Conservation (phyloP, 2,329 filamentous ascomycete species). For the Falciphora oryzae region DNA sequence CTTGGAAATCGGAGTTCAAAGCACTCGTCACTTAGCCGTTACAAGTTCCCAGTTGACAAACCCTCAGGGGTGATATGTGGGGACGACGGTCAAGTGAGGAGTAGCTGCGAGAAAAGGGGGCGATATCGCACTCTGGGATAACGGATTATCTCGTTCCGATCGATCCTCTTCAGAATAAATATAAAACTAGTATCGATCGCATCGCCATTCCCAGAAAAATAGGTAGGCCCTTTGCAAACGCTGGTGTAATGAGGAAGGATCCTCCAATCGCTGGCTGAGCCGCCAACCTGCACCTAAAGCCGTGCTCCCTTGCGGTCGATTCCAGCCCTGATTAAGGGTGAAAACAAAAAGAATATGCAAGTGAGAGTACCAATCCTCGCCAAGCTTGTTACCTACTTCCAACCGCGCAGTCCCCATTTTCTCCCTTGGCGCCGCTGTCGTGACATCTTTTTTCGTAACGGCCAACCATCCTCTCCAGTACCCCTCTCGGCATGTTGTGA, state of each 20-base stretch:
- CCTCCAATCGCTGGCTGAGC: background rate
- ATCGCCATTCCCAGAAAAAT: background rate
- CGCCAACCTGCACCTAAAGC: background rate
- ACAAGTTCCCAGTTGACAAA: no score
- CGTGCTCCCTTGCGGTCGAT: background rate
- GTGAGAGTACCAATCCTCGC: background rate
- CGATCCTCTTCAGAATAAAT: background rate
- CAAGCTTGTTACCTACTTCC: background rate
- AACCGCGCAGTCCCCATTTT: no score
- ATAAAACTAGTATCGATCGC: background rate
- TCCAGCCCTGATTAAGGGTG: background rate
- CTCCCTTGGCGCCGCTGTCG: no score
- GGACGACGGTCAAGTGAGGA: no score
- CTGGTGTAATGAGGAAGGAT: background rate
- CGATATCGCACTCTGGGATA: no score
- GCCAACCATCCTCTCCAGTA: background rate
- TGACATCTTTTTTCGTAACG: no score
- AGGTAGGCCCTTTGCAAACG: background rate
- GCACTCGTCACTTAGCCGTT: no score
- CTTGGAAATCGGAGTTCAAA: no score
- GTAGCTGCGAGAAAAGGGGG: no score
- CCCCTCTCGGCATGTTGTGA: background rate
- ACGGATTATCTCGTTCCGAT: background rate
- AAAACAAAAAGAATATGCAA: background rate
- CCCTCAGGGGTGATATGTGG: no score